These are phyloP conservation scores for Teratosphaeria pseudoeucalypti DNA, from an alignment of 2,329 filamentous ascomycete species.

Conservation along the genomic window DNA sequence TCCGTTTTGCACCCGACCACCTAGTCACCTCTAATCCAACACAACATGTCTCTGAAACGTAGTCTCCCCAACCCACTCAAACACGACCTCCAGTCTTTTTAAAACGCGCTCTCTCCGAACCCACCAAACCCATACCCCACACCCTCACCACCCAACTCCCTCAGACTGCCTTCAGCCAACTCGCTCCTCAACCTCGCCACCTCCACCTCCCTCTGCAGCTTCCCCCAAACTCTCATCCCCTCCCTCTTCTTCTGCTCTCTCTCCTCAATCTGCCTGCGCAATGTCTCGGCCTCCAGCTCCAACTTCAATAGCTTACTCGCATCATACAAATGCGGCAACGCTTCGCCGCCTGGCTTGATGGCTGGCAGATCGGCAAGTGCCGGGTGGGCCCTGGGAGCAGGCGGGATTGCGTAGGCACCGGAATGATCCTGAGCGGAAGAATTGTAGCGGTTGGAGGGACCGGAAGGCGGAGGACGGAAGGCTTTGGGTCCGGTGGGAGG, in stretches of 20 bases:
- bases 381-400: constrained; percentile 15
- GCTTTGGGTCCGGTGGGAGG: constrained; percentile 17
- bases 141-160: constrained; percentile 13
- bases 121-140: constrained; percentile 1
- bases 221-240: constrained; percentile 36
- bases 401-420: not conserved
- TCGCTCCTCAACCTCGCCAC: constrained; percentile 35
- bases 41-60: not conserved
- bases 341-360: constrained; percentile 34
- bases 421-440: not conserved
- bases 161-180: constrained; percentile 37
- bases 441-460: constrained; percentile 4
- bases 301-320: constrained; percentile 34
- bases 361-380: constrained; percentile 34
- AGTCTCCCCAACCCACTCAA: not conserved
- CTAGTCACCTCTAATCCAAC: not conserved
- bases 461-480: constrained; percentile 12
- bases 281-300: constrained; percentile 37
- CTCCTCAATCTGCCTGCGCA: constrained; percentile 36
- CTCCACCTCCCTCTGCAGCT: constrained; percentile 33
- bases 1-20: no score
- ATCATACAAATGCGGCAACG: constrained; percentile 33
- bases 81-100: constrained; percentile 4
- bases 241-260: constrained; percentile 36
- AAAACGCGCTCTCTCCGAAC: not conserved